Evolutionary conservation across 2,329 filamentous ascomycete species (phyloP), one percentile per base, ranked within the genome.

Genomic region (Knufia fluminis): DNA sequence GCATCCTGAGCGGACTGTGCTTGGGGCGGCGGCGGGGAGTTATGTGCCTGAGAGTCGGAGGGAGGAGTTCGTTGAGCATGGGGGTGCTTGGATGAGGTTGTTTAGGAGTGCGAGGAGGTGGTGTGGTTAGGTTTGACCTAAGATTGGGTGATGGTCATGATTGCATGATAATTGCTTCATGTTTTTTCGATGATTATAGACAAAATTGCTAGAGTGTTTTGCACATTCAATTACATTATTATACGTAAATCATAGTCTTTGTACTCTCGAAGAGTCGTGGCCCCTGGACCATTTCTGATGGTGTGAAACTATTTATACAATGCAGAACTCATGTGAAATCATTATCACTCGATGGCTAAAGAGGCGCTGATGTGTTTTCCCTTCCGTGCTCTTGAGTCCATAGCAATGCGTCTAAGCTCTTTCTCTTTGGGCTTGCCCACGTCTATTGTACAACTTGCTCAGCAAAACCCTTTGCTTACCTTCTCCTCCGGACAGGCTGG

Each of bases 51-150:
- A 79, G 52, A 77, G 78, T 10, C 68, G 70, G 39, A 42, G 46
- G 39, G 39, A 42, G 66, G 62, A 28, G 52, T 57, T 44, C 62
- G 63, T 28, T 75, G 77, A 57, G 73, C 82, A 54, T 90, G 85
- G 85, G 86, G 86, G 87, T 1, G 88, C 90, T 17, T 95, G 89
- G 89, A 74, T 84, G 55, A 77, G 86, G 62, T 75, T 95, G 71
- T 95, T 95, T 71, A 82, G 81, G 71, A 94, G 86, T 63, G 89
- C 86, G 4, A 83, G 90, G 65, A 78, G 82, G 66, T 95, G 90
- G 90, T 85, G 94, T 60, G 86, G 86, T 48, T 83, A 50, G 36
- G n/a, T n/a, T 19, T n/a, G 35, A n/a, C 12, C 17, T n/a, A 6
- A 19, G n/a, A n/a, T n/a, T n/a, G n/a, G n/a, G n/a, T n/a, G n/a